These are phyloP conservation scores for Bruguiera gymnorhiza DNA, from an alignment of 345 rosid species.

Conservation along the genomic window DNA sequence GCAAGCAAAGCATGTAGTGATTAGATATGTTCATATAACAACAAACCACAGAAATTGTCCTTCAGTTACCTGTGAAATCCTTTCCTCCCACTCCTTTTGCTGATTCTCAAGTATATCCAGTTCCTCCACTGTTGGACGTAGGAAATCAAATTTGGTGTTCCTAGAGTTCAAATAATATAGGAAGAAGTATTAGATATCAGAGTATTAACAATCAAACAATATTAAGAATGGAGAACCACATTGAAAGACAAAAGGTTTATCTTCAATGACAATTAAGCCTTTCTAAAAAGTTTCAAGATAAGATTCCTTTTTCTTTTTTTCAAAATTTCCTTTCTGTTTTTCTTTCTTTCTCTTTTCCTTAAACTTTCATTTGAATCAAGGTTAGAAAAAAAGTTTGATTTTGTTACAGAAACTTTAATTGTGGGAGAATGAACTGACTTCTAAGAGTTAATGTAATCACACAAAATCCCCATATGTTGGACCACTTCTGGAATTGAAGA, in stretches of 20 bases:
- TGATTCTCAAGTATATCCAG: constrained; percentile 63
- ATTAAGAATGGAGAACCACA: background rate
- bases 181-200: background rate
- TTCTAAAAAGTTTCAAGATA: background rate
- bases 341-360: too few relatives aligned
- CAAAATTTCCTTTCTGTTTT: too few relatives aligned
- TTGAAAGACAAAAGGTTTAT: background rate
- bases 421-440: too few relatives aligned
- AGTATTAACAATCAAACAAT: background rate
- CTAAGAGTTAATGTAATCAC: too few relatives aligned
- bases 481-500: too few relatives aligned
- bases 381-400: too few relatives aligned
- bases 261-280: background rate
- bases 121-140: constrained; percentile 54
- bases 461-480: too few relatives aligned
- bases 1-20: constrained; percentile 22
- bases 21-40: constrained; percentile 13
- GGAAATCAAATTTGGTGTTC: constrained; percentile 62
- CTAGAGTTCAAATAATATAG: constrained; percentile 24
- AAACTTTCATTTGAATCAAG: too few relatives aligned
- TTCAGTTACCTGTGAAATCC: constrained; percentile 58
- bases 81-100: constrained; percentile 56
- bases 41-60: constrained; percentile 1
- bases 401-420: too few relatives aligned
- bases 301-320: too few relatives aligned